Conservation (phyloP, 2,329 filamentous ascomycete genomes). For the Coleophoma crateriformis region DNA sequence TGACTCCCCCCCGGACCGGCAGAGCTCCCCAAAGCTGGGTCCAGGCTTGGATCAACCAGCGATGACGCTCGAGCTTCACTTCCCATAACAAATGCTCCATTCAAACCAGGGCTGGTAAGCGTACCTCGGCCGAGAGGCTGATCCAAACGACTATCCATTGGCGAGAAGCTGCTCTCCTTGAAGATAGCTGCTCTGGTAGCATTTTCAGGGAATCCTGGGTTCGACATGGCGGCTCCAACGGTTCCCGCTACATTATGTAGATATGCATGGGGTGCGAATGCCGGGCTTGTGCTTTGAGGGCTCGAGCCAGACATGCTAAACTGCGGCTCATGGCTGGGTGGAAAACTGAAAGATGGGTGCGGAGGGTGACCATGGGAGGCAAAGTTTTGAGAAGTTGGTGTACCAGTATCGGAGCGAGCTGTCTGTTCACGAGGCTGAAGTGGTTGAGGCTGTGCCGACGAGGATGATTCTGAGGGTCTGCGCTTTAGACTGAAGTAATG, state of each 20-base stretch:
- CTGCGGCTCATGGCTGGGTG: slow-evolving; percentile 16
- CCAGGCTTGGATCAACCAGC: not conserved
- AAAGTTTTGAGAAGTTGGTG: slow-evolving; percentile 21
- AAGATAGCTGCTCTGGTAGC: slow-evolving; percentile 4
- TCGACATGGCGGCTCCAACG: slow-evolving; percentile 2
- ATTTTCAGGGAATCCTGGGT: slow-evolving; percentile 13
- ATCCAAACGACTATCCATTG: not conserved
- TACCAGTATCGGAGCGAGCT: slow-evolving; percentile 24
- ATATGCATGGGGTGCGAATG: slow-evolving; percentile 25
- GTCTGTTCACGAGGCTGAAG: slow-evolving; percentile 21
- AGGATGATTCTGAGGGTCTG: slow-evolving; percentile 25
- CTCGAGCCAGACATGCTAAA: slow-evolving; percentile 15
- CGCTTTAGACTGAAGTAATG: slow-evolving; percentile 22
- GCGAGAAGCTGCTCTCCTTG: slow-evolving; percentile 2
- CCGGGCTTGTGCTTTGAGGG: slow-evolving; percentile 14
- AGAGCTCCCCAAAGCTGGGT: not conserved
- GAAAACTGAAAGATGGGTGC: slow-evolving; percentile 16
- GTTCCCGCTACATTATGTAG: slow-evolving; percentile 13
- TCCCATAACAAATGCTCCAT: not conserved
- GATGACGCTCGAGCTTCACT: not conserved
- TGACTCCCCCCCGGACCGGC: not conserved
- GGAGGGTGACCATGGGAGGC: slow-evolving; percentile 21
- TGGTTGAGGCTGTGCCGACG: slow-evolving; percentile 14
- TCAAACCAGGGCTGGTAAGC: not conserved
- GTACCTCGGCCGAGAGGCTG: not conserved